Conservation (phyloP, 768 basidiomycete species). For the Chalciporus pseudorubinellus region DNA sequence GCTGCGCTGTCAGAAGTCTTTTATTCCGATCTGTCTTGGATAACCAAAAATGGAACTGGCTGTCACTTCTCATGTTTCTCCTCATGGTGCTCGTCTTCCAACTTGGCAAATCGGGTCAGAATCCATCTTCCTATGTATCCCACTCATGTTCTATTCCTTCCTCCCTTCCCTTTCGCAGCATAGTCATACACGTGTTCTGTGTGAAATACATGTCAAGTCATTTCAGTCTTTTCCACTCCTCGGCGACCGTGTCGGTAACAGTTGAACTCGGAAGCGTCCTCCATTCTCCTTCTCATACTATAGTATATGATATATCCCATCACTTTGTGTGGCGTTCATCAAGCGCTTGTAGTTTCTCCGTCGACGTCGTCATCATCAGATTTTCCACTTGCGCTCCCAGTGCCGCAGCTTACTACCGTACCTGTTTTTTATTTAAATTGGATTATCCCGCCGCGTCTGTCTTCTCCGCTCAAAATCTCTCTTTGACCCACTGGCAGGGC, state of each 20-base stretch:
- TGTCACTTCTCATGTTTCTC: slow-evolving; percentile 5
- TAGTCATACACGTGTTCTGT: not conserved
- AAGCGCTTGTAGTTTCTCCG: slow-evolving; percentile 2
- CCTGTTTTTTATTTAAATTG: slow-evolving; percentile 12
- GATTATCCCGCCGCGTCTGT: not conserved
- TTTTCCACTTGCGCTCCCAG: slow-evolving; percentile 10
- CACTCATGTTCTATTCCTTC: not conserved
- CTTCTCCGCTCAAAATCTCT: slow-evolving; percentile 11
- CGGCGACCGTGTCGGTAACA: too few relatives aligned
- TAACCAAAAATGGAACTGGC: not conserved
- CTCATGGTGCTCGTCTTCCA: slow-evolving; percentile 13
- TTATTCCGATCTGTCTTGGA: not conserved
- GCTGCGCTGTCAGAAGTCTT: slow-evolving; percentile 14
- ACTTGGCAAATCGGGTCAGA: not conserved
- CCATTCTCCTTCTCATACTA: slow-evolving; percentile 3
- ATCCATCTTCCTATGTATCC: not conserved
- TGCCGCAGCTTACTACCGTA: not conserved
- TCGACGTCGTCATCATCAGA: slow-evolving; percentile 12
- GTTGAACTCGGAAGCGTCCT: slow-evolving; percentile 17
- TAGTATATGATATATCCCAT: too few relatives aligned
- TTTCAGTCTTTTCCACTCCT: not conserved
- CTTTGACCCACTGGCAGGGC: slow-evolving; percentile 1
- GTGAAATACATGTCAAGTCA: slow-evolving; percentile 5
- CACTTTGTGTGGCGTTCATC: not conserved
- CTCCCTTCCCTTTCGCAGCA: not conserved